Evolutionary conservation across 73 alveolate genomes (phyloP), one percentile per base, ranked within the genome.

Genomic region (Stentor roeselii): DNA sequence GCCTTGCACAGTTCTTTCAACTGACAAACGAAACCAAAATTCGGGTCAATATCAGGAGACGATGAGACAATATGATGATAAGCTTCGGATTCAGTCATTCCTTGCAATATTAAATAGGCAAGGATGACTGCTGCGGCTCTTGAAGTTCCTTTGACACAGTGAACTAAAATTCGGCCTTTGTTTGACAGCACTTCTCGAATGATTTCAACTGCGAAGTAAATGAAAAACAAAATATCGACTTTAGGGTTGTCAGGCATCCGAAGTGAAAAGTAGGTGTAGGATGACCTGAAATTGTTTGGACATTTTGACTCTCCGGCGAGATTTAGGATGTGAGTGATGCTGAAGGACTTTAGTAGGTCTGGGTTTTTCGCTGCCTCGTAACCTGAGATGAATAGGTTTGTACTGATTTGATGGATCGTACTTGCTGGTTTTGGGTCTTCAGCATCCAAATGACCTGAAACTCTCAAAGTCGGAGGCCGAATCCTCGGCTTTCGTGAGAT

Each of bases 231-330:
- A 0, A 67, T 67, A 2, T 67, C 80, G 80, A 67, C 34, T 67
- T 67, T 67, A 15, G 80, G 80, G 41, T 67, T 67, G 41, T 67
- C 80, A 1, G 80, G 80, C 0, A 67, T 67, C 34, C 34, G 21
- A 36, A 67, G 34, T 21, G n/a, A 21, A 21, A 21, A 21, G 80
- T 67, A 67, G 37, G 1, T 67, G 37, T 27, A 67, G 11, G 41
- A 32, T 2, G 41, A 21, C 21, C 42, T 15, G 42, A 67, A 67
- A 2, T 27, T 21, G 37, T 67, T 67, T 67, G 80, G 80, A 40
- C 80, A 67, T 32, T 67, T 67, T 67, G n/a, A 21, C 34, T 67
- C 80, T 34, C 80, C 80, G 27, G 37, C 80, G 34, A 67, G 80
- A 40, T 67, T 67, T 67, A 67, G 37, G 34, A 67, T 67, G 41